Evolutionary conservation across 2,329 filamentous ascomycete genomes (phyloP).

Genomic region (Berkeleyomyces basicola): DNA sequence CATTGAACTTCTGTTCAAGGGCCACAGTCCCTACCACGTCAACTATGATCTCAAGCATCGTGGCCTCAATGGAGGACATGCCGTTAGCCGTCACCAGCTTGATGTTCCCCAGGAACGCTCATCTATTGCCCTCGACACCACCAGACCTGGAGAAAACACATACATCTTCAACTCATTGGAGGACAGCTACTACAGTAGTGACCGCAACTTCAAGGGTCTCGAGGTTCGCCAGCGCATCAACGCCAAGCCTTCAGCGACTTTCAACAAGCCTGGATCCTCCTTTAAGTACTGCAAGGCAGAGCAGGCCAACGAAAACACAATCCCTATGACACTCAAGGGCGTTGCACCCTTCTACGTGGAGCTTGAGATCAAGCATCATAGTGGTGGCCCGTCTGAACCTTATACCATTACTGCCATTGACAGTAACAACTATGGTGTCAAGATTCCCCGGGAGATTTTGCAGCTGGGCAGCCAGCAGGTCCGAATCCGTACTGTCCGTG

Average conservation of each 20-base stretch:
- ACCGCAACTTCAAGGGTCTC: constrained; percentile 48
- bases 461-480: constrained; percentile 81
- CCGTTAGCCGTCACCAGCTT: constrained; percentile 51
- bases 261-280: constrained; percentile 72
- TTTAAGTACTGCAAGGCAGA: constrained; percentile 93
- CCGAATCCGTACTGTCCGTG: constrained; percentile 76
- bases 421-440: constrained; percentile 57
- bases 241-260: constrained; percentile 63
- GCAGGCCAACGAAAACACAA: constrained; percentile 63
- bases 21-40: constrained; percentile 64
- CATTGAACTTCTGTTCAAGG: constrained; percentile 64
- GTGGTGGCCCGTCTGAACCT: constrained; percentile 60
- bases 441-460: constrained; percentile 69
- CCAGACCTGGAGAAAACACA: constrained; percentile 63
- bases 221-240: constrained; percentile 70
- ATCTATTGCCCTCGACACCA: constrained; percentile 72
- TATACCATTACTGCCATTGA: constrained; percentile 69
- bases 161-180: constrained; percentile 74
- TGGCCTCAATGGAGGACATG: constrained; percentile 46
- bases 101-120: constrained; percentile 62
- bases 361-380: constrained; percentile 83
- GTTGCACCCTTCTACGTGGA: constrained; percentile 79
- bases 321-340: constrained; percentile 73
- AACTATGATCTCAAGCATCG: constrained; percentile 67
- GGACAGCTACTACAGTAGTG: constrained; percentile 71